Evolutionary conservation across 2,329 filamentous ascomycete species (phyloP).

Genomic region (Talaromyces sp.): DNA sequence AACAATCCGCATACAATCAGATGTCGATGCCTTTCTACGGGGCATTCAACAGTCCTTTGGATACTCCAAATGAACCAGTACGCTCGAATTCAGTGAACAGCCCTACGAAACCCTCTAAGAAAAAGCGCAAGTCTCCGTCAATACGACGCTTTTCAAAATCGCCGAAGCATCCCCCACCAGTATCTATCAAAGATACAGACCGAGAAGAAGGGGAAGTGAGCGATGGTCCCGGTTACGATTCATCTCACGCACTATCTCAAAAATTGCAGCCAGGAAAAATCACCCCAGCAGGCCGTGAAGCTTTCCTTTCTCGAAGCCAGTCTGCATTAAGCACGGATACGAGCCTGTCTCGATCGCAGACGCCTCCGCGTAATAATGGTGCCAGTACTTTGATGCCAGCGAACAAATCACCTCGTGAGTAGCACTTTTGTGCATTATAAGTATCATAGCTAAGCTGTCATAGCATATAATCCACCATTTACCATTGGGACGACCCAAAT

Average conservation of each 20-base stretch:
- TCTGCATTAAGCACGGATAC: background rate
- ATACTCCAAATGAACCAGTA: conserved; percentile 24
- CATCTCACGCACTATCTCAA: background rate
- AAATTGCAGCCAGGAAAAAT: background rate
- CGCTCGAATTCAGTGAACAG: conserved; percentile 16
- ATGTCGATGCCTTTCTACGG: conserved; percentile 33
- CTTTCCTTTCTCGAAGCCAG: background rate
- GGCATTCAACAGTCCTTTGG: conserved; percentile 25
- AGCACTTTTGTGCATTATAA: background rate
- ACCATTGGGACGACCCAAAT: conserved; percentile 25
- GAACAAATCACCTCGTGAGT: background rate
- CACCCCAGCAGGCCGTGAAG: background rate
- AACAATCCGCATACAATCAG: conserved; percentile 34
- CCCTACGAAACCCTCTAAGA: background rate
- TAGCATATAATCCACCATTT: conserved; percentile 36
- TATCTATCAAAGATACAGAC: conserved; percentile 38
- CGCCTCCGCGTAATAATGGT: background rate
- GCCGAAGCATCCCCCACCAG: conserved; percentile 15
- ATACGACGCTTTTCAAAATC: conserved; percentile 17
- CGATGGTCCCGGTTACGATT: conserved; percentile 59
- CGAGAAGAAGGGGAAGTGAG: conserved; percentile 74
- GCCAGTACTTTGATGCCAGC: background rate
- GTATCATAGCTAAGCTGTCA: background rate
- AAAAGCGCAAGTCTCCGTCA: conserved; percentile 18
- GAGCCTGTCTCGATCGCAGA: background rate